Evolutionary conservation across 2,329 filamentous ascomycete genomes (phyloP).

Genomic region (Colletotrichum agaves): DNA sequence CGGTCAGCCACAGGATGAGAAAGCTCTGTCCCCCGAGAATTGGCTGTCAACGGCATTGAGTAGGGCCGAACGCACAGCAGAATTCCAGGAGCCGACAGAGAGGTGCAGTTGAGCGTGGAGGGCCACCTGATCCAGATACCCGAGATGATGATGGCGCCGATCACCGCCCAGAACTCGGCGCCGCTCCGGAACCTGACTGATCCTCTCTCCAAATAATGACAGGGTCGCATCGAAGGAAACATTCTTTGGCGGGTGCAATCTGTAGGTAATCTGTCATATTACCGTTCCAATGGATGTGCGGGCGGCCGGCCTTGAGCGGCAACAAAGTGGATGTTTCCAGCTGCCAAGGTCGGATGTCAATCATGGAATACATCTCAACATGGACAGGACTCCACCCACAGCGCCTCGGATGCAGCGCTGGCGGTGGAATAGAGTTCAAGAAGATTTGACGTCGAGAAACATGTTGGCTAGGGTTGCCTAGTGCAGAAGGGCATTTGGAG

Average conservation of each 20-base stretch:
- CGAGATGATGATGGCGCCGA: conserved; percentile 39
- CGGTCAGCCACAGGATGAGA: conserved; percentile 8
- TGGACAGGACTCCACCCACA: conserved; percentile 21
- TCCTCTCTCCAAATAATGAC: conserved; percentile 21
- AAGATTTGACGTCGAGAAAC: conserved; percentile 20
- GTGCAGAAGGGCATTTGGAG: conserved; percentile 6
- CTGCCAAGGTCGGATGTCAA: conserved; percentile 26
- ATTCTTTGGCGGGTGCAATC: conserved; percentile 22
- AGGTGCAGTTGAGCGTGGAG: conserved; percentile 33
- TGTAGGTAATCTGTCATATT: conserved; percentile 33
- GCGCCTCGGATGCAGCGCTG: conserved; percentile 29
- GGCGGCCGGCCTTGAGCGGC: conserved; percentile 23
- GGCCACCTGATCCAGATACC: conserved; percentile 38
- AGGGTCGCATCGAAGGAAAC: conserved; percentile 36
- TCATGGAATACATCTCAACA: conserved; percentile 11
- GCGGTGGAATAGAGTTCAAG: conserved; percentile 23
- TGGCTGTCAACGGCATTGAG: conserved; percentile 16
- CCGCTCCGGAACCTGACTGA: conserved; percentile 37
- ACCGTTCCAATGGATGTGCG: conserved; percentile 25
- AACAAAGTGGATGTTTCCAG: conserved; percentile 31
- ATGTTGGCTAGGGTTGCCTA: conserved; percentile 21
- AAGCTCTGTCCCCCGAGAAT: background rate
- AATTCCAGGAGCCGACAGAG: conserved; percentile 22
- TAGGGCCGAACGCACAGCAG: conserved; percentile 35
- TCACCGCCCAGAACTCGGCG: conserved; percentile 30